Evolutionary conservation across 805 yeast species (phyloP).

Genomic region (Yarrowia sp.): DNA sequence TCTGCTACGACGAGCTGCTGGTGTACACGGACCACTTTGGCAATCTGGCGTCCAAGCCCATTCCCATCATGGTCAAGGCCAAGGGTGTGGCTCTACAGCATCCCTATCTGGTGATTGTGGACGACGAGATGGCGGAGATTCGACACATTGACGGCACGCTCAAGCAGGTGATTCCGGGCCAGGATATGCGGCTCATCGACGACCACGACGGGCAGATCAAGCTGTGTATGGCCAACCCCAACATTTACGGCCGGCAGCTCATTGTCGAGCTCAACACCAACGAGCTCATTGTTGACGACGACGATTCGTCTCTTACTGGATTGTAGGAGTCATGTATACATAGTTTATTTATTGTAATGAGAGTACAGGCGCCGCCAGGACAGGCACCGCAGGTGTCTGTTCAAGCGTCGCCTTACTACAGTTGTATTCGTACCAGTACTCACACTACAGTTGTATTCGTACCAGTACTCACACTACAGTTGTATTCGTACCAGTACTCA

Average conservation of each 20-base stretch:
- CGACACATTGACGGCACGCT: conserved; percentile 49
- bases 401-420: too few species aligned
- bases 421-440: too few species aligned
- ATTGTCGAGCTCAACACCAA: conserved; percentile 43
- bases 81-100: conserved; percentile 42
- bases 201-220: conserved; percentile 41
- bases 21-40: conserved; percentile 57
- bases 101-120: conserved; percentile 51
- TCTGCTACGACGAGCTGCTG: conserved; percentile 70
- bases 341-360: conserved; percentile 9
- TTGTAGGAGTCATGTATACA: conserved; percentile 1
- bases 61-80: conserved; percentile 42
- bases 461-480: too few species aligned
- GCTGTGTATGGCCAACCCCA: conserved; percentile 62
- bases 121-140: conserved; percentile 67
- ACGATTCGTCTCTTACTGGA: conserved; percentile 24
- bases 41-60: conserved; percentile 40
- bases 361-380: too few species aligned
- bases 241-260: conserved; percentile 57
- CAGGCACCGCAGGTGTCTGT: too few species aligned
- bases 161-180: conserved; percentile 69
- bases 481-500: too few species aligned
- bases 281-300: conserved; percentile 36
- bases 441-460: too few species aligned
- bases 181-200: conserved; percentile 52